Conservation (phyloP, 1,139 yeast species). For the Pichiaceae sp. region DNA sequence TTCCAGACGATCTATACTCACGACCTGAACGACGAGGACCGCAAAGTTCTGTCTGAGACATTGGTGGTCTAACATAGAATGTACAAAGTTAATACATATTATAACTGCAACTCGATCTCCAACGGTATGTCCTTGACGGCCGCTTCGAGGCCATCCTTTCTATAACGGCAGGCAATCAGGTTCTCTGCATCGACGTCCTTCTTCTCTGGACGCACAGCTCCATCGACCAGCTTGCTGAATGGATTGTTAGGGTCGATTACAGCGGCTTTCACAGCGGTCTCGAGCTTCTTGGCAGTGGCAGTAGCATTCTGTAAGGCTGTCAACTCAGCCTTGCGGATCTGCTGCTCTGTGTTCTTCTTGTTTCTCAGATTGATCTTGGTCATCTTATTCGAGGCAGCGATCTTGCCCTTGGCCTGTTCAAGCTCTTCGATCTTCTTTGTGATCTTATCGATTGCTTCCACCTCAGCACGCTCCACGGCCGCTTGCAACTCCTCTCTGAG, state of each 20-base stretch:
- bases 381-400: conserved; percentile 24
- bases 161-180: conserved; percentile 12
- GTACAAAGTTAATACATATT: neutral
- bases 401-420: conserved; percentile 16
- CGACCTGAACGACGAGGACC: conserved; percentile 46
- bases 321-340: conserved; percentile 73
- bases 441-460: conserved; percentile 41
- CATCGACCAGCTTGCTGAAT: conserved; percentile 80
- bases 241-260: conserved; percentile 59
- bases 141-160: conserved; percentile 22
- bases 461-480: conserved; percentile 61
- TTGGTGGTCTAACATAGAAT: conserved; percentile 15
- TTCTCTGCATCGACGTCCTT: conserved; percentile 8
- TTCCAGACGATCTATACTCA: conserved; percentile 47
- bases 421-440: conserved; percentile 41
- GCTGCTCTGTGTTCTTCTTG: conserved; percentile 69
- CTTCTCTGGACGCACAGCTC: conserved; percentile 33
- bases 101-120: conserved; percentile 19
- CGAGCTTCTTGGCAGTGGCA: conserved; percentile 23
- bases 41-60: conserved; percentile 41
- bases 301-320: conserved; percentile 52
- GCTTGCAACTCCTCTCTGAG: conserved; percentile 68
- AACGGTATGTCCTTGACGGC: conserved; percentile 20
- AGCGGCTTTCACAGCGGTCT: conserved; percentile 9
- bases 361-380: conserved; percentile 73